Evolutionary conservation across 169 alveolate species (phyloP), one percentile per base, ranked within the genome.

Genomic region (Miamiensis avidus): DNA sequence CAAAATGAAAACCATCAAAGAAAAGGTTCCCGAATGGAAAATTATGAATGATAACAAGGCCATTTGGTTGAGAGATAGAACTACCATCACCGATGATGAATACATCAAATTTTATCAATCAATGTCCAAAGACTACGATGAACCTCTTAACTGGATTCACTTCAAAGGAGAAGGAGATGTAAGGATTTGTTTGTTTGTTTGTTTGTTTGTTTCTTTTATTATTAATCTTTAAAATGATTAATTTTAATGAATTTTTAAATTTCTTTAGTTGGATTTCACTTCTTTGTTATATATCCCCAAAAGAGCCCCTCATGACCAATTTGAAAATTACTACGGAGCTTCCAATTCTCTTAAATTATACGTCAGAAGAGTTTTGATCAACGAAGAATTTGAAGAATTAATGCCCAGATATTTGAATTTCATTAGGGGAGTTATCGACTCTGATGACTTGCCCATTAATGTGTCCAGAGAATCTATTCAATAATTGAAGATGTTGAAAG

Each of bases 101-200:
- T 99, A 99, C 94, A 85, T 88, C 78, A 95, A 94, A 64, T 99
- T 99, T 94, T 99, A 98, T 92, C 96, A 98, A 95, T 96, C 98
- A 31, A 94, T 99, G 76, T 92, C 99, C 29, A 99, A 99, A 84
- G 99, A 97, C 85, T 94, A 95, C 82, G 98, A 96, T 86, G 99
- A 97, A 81, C 99, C 99, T 0, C 92, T 99, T 64, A 96, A 99
- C 73, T 97, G 98, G 95, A 97, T 98, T 4, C 99, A 99, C 92
- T 99, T 99, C 95, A 95, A 98, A 65, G 99, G 99, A n/a, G 99
- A 99, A 93, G 99, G 99, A 31, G 99, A 99, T 91, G 97, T 99
- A 49, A 49, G 20, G 20, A 49, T 49, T 49, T 49, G 20, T 11
- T 11, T 11, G 20, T 11, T 49, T 49, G 20, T 11, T 11, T 11